These are phyloP conservation scores for Backusella luteola DNA, from an alignment of 192 early-diverging fungal species.

Conservation along the genomic window DNA sequence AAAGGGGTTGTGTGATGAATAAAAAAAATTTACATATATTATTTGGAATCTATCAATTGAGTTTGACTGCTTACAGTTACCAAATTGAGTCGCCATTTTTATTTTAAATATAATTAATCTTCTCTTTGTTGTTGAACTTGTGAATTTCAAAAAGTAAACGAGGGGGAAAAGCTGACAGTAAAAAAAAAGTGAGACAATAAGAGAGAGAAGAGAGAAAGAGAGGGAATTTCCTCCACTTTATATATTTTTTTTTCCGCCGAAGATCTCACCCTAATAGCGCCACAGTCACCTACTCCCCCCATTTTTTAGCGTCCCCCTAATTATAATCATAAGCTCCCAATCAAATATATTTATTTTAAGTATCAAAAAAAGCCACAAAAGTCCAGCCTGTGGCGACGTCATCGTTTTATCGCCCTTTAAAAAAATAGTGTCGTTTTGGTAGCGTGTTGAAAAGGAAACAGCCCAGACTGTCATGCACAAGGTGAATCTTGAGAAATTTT, in stretches of 20 bases:
- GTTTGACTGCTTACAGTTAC: slow-evolving; percentile 11
- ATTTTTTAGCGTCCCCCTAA: background rate
- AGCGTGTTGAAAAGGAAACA: background rate
- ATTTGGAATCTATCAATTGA: background rate
- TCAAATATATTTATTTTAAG: background rate
- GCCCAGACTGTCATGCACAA: background rate
- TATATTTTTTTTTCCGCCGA: slow-evolving; percentile 17
- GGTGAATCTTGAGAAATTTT: background rate
- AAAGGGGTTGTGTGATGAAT: background rate
- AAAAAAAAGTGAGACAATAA: slow-evolving; percentile 5
- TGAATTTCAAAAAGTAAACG: background rate
- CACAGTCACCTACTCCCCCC: slow-evolving; percentile 5
- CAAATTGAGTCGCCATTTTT: slow-evolving; percentile 12
- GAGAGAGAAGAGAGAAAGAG: background rate
- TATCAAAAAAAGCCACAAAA: background rate
- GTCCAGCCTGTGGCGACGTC: background rate
- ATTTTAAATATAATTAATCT: background rate
- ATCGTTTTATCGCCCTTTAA: background rate
- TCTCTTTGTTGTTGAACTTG: background rate
- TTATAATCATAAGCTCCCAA: background rate
- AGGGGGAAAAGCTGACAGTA: background rate
- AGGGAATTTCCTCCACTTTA: slow-evolving; percentile 10
- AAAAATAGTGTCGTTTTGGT: background rate
- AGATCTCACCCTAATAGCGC: slow-evolving; percentile 2
- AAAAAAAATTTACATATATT: background rate